These are phyloP conservation scores for Lupinus albus DNA, from an alignment of 306 rosid species.

Conservation along the genomic window DNA sequence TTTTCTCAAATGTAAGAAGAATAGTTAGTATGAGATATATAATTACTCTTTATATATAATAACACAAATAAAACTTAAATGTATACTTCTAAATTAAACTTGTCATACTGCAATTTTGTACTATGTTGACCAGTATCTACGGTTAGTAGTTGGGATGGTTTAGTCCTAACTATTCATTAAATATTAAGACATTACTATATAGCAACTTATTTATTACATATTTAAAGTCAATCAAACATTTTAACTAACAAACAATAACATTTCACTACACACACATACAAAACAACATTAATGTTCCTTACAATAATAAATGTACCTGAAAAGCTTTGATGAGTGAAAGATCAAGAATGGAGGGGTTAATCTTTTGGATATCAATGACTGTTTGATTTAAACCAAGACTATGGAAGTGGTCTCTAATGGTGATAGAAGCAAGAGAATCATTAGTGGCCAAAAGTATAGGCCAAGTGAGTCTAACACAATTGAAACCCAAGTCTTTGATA, in stretches of 20 bases:
- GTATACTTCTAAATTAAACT: not conserved
- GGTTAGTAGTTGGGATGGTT: not conserved
- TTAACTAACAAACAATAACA: not conserved
- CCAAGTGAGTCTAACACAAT: constrained; percentile 95
- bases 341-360: constrained; percentile 73
- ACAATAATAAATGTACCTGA: constrained; percentile 48
- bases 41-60: too few species aligned
- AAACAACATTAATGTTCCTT: not conserved
- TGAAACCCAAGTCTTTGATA: constrained; percentile 68
- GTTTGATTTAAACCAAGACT: constrained; percentile 47
- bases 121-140: not conserved
- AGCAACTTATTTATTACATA: not conserved
- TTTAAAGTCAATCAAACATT: not conserved
- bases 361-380: constrained; percentile 62
- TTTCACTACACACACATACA: not conserved
- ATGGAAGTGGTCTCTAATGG: constrained; percentile 72
- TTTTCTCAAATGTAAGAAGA: not conserved
- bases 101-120: not conserved
- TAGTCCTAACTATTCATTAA: not conserved
- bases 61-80: too few species aligned
- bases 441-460: constrained; percentile 64
- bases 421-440: constrained; percentile 60
- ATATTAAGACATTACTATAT: not conserved
- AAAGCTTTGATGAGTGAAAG: constrained; percentile 71
- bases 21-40: too few species aligned